Evolutionary conservation across 352 stramenopile genomes (phyloP).

Genomic region (Globisporangium spiculum): DNA sequence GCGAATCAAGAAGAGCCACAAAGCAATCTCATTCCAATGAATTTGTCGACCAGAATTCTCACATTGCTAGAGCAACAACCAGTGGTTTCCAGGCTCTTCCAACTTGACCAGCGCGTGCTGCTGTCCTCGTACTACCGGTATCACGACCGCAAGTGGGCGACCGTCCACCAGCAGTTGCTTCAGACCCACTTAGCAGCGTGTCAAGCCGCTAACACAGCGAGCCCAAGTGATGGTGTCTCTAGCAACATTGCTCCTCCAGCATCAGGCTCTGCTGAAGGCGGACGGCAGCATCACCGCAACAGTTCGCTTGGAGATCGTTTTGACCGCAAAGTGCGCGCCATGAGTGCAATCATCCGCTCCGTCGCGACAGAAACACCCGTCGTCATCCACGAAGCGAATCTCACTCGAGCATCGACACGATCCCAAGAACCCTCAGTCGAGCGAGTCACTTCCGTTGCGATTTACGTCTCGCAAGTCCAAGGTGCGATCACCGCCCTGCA

Average conservation of each 20-base stretch:
- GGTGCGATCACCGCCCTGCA: constrained; percentile 19
- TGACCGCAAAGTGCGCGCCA: not conserved
- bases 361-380: not conserved
- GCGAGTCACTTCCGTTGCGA: not conserved
- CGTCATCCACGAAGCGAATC: not conserved
- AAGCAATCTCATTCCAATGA: not conserved
- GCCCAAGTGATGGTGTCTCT: not conserved
- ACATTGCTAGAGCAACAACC: not conserved
- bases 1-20: too few relatives aligned
- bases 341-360: not conserved
- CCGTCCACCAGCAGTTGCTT: not conserved
- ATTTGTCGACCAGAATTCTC: not conserved
- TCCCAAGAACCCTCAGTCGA: not conserved
- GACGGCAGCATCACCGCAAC: not conserved
- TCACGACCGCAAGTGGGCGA: not conserved
- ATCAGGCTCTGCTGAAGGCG: not conserved
- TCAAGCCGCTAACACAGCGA: not conserved
- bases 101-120: not conserved
- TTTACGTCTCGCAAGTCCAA: constrained; percentile 1
- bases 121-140: not conserved
- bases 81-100: not conserved
- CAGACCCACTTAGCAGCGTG: not conserved
- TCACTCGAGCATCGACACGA: not conserved
- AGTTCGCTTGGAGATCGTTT: not conserved
- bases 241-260: too few relatives aligned